Evolutionary conservation across 2,329 filamentous ascomycete genomes (phyloP).

Genomic region (Venturia aucupariae): DNA sequence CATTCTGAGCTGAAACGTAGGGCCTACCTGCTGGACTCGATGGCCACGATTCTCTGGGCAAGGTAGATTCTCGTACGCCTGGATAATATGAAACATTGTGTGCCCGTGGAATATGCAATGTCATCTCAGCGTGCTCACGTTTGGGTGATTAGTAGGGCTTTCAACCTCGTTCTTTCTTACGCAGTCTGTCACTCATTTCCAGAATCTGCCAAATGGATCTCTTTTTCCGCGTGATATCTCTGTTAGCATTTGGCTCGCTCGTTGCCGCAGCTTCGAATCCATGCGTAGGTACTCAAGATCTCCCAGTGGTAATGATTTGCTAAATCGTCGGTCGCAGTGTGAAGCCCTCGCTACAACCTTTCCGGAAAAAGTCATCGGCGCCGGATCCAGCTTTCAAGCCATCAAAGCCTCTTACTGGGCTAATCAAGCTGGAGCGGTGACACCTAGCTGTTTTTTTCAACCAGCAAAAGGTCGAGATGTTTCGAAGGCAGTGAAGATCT

Average conservation of each 20-base stretch:
- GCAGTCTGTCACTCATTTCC: background rate
- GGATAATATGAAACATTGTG: background rate
- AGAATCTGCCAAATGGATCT: background rate
- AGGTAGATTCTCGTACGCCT: background rate
- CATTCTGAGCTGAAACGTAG: too few relatives aligned
- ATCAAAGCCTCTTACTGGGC: constrained; percentile 2
- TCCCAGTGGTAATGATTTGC: background rate
- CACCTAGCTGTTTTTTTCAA: constrained; percentile 11
- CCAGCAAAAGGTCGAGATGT: constrained; percentile 10
- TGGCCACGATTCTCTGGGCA: background rate
- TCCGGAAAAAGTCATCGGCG: background rate
- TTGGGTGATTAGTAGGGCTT: too few relatives aligned
- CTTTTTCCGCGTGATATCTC: background rate
- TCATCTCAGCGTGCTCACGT: background rate
- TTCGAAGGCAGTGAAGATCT: background rate
- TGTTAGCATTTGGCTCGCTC: background rate
- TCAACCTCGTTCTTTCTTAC: background rate
- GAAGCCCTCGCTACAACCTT: constrained; percentile 4
- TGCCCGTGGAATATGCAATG: background rate
- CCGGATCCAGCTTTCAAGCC: background rate
- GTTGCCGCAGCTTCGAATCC: background rate
- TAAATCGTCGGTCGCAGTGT: background rate
- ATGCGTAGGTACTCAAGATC: background rate
- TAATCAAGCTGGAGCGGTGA: background rate
- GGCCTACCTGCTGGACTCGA: background rate